A percentile compares a stretch with the other conserved stretches of the same genome.
These are phyloP conservation scores for Fusarium virguliforme DNA, from an alignment of 2,329 filamentous ascomycete genomes.

Conservation along the genomic window DNA sequence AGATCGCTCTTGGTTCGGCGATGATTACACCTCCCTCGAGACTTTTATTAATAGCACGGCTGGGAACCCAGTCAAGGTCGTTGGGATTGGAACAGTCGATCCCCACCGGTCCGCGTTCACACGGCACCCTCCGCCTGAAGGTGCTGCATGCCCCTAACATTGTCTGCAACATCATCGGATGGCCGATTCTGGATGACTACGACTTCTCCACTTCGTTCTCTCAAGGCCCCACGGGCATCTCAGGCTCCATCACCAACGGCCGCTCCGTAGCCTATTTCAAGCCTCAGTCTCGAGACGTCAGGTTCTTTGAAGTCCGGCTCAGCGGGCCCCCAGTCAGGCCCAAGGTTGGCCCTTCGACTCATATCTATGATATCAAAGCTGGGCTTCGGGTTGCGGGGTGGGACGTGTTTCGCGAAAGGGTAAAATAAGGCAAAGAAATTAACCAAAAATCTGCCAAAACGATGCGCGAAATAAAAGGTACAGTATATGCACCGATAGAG, in stretches of 20 bases:
- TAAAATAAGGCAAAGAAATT: no score
- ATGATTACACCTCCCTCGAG: slow-evolving; percentile 22
- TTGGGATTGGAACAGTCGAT: slow-evolving; percentile 21
- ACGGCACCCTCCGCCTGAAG: slow-evolving; percentile 28
- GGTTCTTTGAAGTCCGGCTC: slow-evolving; percentile 9
- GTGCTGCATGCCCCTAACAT: slow-evolving; percentile 36
- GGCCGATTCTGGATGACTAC: slow-evolving; percentile 2
- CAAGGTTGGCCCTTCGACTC: slow-evolving; percentile 16
- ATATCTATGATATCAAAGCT: no score
- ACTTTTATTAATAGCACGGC: neutral
- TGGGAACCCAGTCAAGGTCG: slow-evolving; percentile 1
- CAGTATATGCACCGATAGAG: no score
- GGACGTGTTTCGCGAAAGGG: no score
- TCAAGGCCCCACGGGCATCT: no score
- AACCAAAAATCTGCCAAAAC: no score
- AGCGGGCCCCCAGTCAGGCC: slow-evolving; percentile 8
- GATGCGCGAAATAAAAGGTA: no score
- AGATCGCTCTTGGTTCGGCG: slow-evolving; percentile 31
- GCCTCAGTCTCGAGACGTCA: neutral
- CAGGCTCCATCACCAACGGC: neutral
- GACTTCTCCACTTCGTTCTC: neutral
- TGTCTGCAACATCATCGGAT: slow-evolving; percentile 24
- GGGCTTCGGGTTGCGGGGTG: no score
- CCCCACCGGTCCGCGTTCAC: slow-evolving; percentile 15
- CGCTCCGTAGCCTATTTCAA: slow-evolving; percentile 3